phyloP scores from a whole-genome alignment of 441 rosid genomes.

The Geranium incanum region DNA sequence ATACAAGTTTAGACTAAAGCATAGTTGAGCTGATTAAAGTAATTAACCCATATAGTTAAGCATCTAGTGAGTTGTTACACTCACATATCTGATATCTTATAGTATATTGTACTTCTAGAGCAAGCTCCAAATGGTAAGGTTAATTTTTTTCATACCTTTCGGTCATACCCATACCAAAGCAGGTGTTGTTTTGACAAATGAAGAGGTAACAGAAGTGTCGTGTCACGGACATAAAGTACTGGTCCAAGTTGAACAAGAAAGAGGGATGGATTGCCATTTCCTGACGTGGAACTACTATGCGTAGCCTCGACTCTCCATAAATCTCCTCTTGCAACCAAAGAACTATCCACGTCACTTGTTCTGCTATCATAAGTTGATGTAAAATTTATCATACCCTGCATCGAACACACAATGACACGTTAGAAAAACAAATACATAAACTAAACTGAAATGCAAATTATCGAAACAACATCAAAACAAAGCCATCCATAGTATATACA shows the following conservation, averaged over 20 bases:
- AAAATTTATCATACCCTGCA: conserved; percentile 67
- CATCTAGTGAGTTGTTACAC: background rate
- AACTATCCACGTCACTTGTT: conserved; percentile 58
- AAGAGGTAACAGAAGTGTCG: conserved; percentile 80
- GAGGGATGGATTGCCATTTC: conserved; percentile 67
- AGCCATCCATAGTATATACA: background rate
- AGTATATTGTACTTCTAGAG: background rate
- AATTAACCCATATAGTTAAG: background rate
- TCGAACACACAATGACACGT: conserved; percentile 15
- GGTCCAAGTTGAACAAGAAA: conserved; percentile 95
- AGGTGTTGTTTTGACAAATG: conserved; percentile 90
- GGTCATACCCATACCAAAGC: conserved; percentile 95
- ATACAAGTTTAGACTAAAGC: background rate
- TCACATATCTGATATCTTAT: background rate
- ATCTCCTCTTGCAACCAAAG: conserved; percentile 88
- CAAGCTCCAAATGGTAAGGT: background rate
- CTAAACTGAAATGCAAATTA: background rate
- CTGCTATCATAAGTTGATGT: conserved; percentile 79
- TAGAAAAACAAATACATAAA: background rate
- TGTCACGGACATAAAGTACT: conserved; percentile 69
- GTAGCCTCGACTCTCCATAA: conserved; percentile 93
- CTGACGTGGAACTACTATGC: conserved; percentile 48
- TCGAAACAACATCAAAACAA: background rate
- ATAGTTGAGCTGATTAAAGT: background rate
- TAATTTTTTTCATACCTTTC: conserved; percentile 50